A percentile compares a stretch with the other conserved stretches of the same genome.
Evolutionary conservation across 2,329 filamentous ascomycete genomes (phyloP).

Genomic region (Colletotrichum sidae): DNA sequence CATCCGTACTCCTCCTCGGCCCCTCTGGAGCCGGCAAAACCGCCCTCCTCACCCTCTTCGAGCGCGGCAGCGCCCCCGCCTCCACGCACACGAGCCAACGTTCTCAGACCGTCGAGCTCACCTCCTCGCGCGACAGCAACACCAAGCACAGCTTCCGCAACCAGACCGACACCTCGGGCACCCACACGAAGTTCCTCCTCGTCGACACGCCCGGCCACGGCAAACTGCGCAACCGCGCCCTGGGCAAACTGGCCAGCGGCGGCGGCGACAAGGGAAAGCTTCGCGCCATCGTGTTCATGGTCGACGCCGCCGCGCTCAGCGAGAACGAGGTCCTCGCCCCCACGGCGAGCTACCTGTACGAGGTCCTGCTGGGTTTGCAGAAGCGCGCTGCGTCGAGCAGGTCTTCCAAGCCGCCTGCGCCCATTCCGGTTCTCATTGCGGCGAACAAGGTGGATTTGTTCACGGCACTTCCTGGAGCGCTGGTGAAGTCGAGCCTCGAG

Average conservation of each 20-base stretch:
- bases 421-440: constrained; percentile 81
- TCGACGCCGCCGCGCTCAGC: constrained; percentile 82
- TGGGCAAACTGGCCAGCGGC: constrained; percentile 58
- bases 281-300: constrained; percentile 83
- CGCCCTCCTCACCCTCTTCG: constrained; percentile 80
- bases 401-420: constrained; percentile 48
- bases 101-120: constrained; percentile 65
- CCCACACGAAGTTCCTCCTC: constrained; percentile 78
- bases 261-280: constrained; percentile 59
- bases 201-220: constrained; percentile 95
- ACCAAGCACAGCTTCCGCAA: constrained; percentile 57
- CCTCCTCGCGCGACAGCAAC: constrained; percentile 59
- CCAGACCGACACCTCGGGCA: constrained; percentile 51
- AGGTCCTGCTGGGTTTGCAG: constrained; percentile 86
- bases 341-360: constrained; percentile 87
- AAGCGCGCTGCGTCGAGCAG: constrained; percentile 71
- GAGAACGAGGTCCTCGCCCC: constrained; percentile 73
- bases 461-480: constrained; percentile 83
- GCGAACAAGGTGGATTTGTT: constrained; percentile 98
- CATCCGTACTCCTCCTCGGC: constrained; percentile 84
- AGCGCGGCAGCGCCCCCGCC: constrained; percentile 60
- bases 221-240: constrained; percentile 83
- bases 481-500: constrained; percentile 83
- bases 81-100: constrained; percentile 68
- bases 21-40: constrained; percentile 91